Evolutionary conservation across 495 filamentous ascomycete species (phyloP), one percentile per base, ranked within the genome.

Genomic region (Tuber indicum): DNA sequence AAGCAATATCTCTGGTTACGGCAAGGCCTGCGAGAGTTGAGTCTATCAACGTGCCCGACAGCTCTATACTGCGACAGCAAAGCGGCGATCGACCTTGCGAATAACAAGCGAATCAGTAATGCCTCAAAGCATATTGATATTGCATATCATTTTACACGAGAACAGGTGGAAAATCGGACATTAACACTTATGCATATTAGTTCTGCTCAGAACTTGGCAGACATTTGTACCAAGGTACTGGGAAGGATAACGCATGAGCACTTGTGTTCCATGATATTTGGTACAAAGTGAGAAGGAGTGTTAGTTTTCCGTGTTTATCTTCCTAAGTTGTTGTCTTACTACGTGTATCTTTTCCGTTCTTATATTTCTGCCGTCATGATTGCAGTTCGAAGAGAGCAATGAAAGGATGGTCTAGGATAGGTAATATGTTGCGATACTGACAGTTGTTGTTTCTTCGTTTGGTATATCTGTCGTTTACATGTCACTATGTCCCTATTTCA

Each of bases 261-360:
- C 74, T 76, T 76, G n/a, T 76, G 74, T 62, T 49, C 62, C 23
- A 3, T 2, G 9, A 76, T 76, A 17, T 76, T 76, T 19, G 21
- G 21, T 72, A 71, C 46, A 76, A 76, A 76, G 74, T 76, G 44
- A 76, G 62, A 76, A 76, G 74, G 74, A 45, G 69, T 76, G 74
- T 76, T 76, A 46, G 39, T 74, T 74, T 19, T 44, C 23, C 36
- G 43, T 16, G 72, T 73, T 39, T 52, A 7, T 49, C 16, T 39
- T 58, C 26, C 62, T 26, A 36, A 58, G 49, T 23, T 73, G 8
- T 52, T 42, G 41, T 42, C 41, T 42, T 42, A 42, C 41, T 42
- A 42, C 41, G 7, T 42, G 41, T 42, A 42, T 42, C 41, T 42
- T 42, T 42, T n/a, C 41, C 41, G 7, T 7, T 42, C 41, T 42